A percentile compares a stretch with the other conserved stretches of the same genome.
These are phyloP conservation scores for Spathaspora girioi DNA, from an alignment of 805 yeast genomes.

Conservation along the genomic window DNA sequence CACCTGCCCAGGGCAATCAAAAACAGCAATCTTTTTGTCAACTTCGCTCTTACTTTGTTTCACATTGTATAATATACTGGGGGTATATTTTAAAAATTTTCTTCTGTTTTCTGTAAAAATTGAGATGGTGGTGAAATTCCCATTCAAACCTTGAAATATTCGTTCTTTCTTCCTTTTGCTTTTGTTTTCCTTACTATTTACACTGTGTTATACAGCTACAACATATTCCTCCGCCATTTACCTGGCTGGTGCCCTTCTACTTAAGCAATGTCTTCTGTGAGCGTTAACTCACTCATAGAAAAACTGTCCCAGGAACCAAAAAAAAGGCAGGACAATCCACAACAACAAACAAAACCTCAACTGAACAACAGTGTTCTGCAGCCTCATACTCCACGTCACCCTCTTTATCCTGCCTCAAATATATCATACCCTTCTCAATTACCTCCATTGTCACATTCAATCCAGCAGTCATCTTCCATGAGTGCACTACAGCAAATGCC, in stretches of 20 bases:
- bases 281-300: slow-evolving; percentile 40
- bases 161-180: background rate
- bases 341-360: background rate
- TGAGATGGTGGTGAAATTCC: background rate
- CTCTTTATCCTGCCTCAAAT: background rate
- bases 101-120: no score
- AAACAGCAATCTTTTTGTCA: background rate
- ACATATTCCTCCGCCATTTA: background rate
- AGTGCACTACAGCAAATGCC: slow-evolving; percentile 1
- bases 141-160: background rate
- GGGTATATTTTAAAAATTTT: background rate
- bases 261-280: slow-evolving; percentile 24
- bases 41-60: background rate
- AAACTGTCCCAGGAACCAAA: slow-evolving; percentile 8
- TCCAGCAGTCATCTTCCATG: background rate
- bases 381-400: background rate
- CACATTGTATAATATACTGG: background rate
- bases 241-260: background rate
- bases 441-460: background rate
- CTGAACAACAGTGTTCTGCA: background rate
- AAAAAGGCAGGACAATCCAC: background rate
- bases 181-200: background rate
- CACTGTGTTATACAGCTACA: background rate
- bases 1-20: background rate
- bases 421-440: slow-evolving; percentile 1